A percentile compares a stretch with the other conserved stretches of the same genome.
phyloP scores from a whole-genome alignment of 1,139 yeast species.

The Saccharomyces pastorianus region DNA sequence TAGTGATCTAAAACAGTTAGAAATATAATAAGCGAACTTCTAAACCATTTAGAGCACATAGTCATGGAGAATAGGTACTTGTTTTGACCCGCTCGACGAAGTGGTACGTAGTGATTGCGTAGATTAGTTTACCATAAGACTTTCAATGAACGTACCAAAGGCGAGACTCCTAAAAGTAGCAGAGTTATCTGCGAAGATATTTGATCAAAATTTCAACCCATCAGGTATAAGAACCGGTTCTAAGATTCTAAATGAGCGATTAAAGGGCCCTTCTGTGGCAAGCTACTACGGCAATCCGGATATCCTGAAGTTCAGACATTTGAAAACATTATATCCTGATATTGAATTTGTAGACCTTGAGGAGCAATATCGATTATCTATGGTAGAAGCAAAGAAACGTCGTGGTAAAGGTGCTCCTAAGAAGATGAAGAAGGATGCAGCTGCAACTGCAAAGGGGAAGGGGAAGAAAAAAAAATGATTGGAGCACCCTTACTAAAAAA shows the following conservation, averaged over 20 bases:
- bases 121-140: neutral
- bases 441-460: constrained; percentile 19
- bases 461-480: constrained; percentile 34
- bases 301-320: constrained; percentile 55
- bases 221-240: constrained; percentile 63
- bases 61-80: neutral
- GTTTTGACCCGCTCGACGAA: neutral
- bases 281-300: constrained; percentile 72
- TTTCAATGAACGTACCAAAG: constrained; percentile 24
- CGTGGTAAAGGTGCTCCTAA: constrained; percentile 92
- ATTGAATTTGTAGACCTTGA: constrained; percentile 61
- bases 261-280: constrained; percentile 67
- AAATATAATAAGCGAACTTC: neutral
- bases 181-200: constrained; percentile 51
- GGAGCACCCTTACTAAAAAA: neutral
- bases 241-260: constrained; percentile 60
- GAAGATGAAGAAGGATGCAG: constrained; percentile 48
- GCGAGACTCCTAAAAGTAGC: constrained; percentile 47
- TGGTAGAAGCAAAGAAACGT: constrained; percentile 62
- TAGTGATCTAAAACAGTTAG: neutral
- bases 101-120: neutral
- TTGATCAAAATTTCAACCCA: constrained; percentile 65
- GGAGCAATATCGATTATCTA: constrained; percentile 60
- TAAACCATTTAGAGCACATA: neutral
- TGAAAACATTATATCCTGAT: constrained; percentile 49